A percentile compares a stretch with the other conserved stretches of the same genome.
Evolutionary conservation across 306 rosid genomes (phyloP).

Genomic region (Crotalaria pallida): DNA sequence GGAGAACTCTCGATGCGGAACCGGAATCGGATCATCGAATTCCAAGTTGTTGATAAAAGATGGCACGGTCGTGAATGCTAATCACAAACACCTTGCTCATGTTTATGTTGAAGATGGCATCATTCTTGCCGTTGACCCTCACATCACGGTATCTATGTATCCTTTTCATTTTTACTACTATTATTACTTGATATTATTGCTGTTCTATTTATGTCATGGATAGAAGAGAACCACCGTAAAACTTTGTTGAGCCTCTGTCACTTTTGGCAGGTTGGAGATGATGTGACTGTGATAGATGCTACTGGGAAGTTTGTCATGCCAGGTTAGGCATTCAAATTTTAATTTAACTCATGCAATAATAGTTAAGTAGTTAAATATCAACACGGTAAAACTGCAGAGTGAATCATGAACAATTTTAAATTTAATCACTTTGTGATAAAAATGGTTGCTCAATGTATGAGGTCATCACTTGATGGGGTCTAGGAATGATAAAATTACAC

Average conservation of each 20-base stretch:
- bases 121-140: slow-evolving; percentile 64
- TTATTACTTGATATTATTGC: too few species aligned
- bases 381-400: neutral
- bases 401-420: neutral
- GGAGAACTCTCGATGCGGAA: slow-evolving; percentile 42
- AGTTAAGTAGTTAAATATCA: neutral
- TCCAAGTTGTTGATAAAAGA: slow-evolving; percentile 75
- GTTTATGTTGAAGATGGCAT: slow-evolving; percentile 80
- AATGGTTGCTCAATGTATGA: too few species aligned
- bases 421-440: neutral
- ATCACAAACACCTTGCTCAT: slow-evolving; percentile 68
- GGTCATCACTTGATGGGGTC: too few species aligned
- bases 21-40: slow-evolving; percentile 38
- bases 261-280: slow-evolving; percentile 61
- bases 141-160: slow-evolving; percentile 52
- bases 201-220: too few species aligned
- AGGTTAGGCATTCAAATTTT: slow-evolving; percentile 42
- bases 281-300: slow-evolving; percentile 78
- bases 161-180: too few species aligned
- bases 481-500: too few species aligned
- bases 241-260: too few species aligned
- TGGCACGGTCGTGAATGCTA: slow-evolving; percentile 79
- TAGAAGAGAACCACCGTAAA: too few species aligned
- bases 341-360: neutral
- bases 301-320: slow-evolving; percentile 96